Conservation (phyloP, 2,329 filamentous ascomycete genomes). For the Ceratocystis destructans region DNA sequence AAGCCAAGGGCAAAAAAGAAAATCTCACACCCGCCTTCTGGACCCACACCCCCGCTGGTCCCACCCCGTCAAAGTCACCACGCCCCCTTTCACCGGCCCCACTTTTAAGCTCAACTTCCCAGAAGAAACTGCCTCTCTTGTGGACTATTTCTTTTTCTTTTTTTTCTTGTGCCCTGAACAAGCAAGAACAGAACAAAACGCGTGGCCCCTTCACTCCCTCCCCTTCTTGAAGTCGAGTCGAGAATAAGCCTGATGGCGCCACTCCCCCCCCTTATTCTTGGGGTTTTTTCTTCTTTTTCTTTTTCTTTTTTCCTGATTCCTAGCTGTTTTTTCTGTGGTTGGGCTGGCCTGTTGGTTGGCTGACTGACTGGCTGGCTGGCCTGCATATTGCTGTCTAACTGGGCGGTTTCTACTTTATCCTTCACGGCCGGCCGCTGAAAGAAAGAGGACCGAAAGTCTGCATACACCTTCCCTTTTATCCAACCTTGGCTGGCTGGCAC, state of each 20-base stretch:
- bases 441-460: not conserved
- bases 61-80: not conserved
- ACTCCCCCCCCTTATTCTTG: not conserved
- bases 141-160: not conserved
- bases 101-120: not conserved
- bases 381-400: no score
- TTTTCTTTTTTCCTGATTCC: not conserved
- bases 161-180: not conserved
- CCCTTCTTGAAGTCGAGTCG: not conserved
- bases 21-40: not conserved
- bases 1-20: not conserved
- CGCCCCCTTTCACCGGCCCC: not conserved
- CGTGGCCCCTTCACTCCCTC: not conserved
- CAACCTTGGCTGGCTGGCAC: not conserved
- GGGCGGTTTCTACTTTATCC: not conserved
- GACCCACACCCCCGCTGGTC: slow-evolving; percentile 1
- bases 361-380: no score
- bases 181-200: not conserved
- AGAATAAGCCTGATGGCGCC: not conserved
- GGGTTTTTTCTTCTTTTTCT: not conserved
- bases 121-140: not conserved
- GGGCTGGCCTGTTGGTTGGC: no score
- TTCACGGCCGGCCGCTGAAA: not conserved
- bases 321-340: no score
- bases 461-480: not conserved